Evolutionary conservation across 202 grass and related monocot species (phyloP), one percentile per base, ranked within the genome.

Genomic region (Zizania palustris): DNA sequence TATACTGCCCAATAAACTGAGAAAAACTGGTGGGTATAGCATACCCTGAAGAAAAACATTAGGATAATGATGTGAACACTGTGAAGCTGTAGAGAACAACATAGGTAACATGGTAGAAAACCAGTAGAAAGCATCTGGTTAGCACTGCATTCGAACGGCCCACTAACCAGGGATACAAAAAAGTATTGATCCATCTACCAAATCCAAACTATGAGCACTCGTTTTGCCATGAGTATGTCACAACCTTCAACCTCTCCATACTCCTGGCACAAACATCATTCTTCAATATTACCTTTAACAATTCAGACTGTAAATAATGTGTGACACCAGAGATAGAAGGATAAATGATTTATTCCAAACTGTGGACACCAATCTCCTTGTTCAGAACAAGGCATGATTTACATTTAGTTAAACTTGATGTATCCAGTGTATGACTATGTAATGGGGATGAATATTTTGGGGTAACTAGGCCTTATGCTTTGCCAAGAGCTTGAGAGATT

Each of bases 161-260:
- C 35, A 84, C 56, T 36, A 15, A 96, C 90, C 80, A 92, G 20
- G 53, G 87, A 92, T 73, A 83, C 50, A 74, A 87, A 58, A 58
- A 76, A 88, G 65, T 61, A 92, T 88, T 66, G 85, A 90, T 56
- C 79, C 79, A 55, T 90, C 80, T 58, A 96, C 85, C 67, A 90
- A 88, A 69, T 70, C 58, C 51, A 92, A 84, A 78, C 82, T 82
- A 50, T 73, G 67, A 92, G 63, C 41, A 96, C 71, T 55, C 69
- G 76, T 39, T 92, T 90, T 74, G 82, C 87, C 87, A 97, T 90
- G 49, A 79, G 79, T 65, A 93, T 53, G 67, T 85, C 89, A 65
- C 43, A 64, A 69, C 85, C 87, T 90, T 92, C 80, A 43, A 90
- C 85, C 36, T 90, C 89, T 69, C 85, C 85, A 67, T 92, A 86